A percentile compares a stretch with the other conserved stretches of the same genome.
These are phyloP conservation scores for Eimeria zaria DNA, from an alignment of 169 alveolate species.

Conservation along the genomic window DNA sequence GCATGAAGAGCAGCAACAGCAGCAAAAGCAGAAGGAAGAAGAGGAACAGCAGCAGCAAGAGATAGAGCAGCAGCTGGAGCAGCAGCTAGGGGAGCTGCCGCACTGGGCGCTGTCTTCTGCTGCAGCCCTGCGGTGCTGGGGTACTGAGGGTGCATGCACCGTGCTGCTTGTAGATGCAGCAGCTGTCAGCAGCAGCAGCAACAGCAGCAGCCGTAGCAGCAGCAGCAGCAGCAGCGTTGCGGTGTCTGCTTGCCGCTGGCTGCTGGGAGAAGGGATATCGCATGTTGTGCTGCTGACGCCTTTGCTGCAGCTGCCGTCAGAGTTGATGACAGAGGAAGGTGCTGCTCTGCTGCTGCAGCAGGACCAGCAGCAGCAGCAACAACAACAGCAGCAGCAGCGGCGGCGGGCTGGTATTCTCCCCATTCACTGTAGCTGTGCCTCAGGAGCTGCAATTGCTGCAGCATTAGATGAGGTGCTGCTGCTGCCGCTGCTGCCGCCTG, in stretches of 20 bases:
- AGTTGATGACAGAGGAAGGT: not conserved
- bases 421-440: conserved; percentile 16
- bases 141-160: conserved; percentile 36
- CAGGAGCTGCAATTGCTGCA: conserved; percentile 26
- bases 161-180: conserved; percentile 33
- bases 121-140: conserved; percentile 38
- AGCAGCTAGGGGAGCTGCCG: conserved; percentile 3
- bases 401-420: not conserved
- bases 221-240: conserved; percentile 47
- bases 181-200: no score
- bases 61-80: not conserved
- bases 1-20: not conserved
- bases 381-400: conserved; percentile 4
- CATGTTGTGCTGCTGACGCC: conserved; percentile 40
- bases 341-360: conserved; percentile 51
- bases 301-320: conserved; percentile 43
- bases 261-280: conserved; percentile 23
- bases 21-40: not conserved
- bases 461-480: conserved; percentile 35
- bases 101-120: conserved; percentile 34
- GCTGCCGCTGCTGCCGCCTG: conserved; percentile 3
- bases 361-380: conserved; percentile 1
- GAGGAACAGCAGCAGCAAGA: not conserved
- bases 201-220: no score
- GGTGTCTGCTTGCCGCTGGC: conserved; percentile 49